Percentiles rank a stretch among this genome's conserved stretches.
Evolutionary conservation across 225 moss, liverwort and hornwort species (phyloP).

Genomic region (Thuidium tamariscinum): DNA sequence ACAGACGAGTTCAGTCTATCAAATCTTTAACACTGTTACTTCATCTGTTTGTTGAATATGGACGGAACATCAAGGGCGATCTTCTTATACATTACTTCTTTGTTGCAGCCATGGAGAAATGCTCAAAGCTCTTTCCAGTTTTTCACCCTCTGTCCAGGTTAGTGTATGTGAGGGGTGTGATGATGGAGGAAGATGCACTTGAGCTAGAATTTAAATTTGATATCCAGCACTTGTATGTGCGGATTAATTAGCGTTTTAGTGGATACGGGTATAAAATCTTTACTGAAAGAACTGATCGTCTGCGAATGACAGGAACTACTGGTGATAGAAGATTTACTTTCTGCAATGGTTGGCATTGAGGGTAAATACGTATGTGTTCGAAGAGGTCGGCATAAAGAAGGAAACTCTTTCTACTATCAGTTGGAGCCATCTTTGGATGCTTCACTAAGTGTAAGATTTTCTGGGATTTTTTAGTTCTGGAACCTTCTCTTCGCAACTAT

Average conservation of each 20-base stretch:
- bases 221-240: neutral
- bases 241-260: neutral
- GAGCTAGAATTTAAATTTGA: neutral
- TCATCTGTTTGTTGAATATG: neutral
- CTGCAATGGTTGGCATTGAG: constrained; percentile 98
- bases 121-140: constrained; percentile 56
- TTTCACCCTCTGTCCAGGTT: constrained; percentile 81
- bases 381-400: constrained; percentile 77
- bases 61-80: neutral
- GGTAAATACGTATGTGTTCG: constrained; percentile 84
- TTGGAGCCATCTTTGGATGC: constrained; percentile 82
- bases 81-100: neutral
- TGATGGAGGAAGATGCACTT: neutral
- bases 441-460: constrained; percentile 54
- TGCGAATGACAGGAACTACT: constrained; percentile 65
- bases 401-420: constrained; percentile 57
- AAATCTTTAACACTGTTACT: neutral
- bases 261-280: neutral
- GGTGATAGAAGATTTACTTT: constrained; percentile 77
- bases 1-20: neutral
- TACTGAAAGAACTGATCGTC: neutral
- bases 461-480: neutral
- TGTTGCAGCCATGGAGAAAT: constrained; percentile 58
- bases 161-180: neutral
- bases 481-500: neutral